Percentiles rank a stretch among this genome's conserved stretches.
These are phyloP conservation scores for Phytophthora vignae DNA, from an alignment of 352 stramenopile species.

Conservation along the genomic window DNA sequence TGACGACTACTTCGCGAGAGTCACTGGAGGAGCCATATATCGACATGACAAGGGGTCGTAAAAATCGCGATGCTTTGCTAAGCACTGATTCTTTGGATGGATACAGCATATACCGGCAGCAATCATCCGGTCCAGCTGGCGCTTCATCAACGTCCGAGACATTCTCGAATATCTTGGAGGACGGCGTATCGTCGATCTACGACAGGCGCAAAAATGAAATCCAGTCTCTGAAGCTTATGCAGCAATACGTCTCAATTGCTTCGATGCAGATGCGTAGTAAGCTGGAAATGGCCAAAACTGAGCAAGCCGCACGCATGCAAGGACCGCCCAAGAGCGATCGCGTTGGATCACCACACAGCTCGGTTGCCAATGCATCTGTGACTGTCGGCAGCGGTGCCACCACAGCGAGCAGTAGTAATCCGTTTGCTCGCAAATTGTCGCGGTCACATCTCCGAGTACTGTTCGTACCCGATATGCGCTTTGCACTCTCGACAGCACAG, in stretches of 20 bases:
- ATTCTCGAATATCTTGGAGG: conserved; percentile 36
- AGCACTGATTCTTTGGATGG: conserved; percentile 77
- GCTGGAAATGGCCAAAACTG: conserved; percentile 82
- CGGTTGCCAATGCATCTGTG: conserved; percentile 36
- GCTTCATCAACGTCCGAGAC: conserved; percentile 37
- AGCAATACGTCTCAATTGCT: conserved; percentile 88
- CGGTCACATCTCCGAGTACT: conserved; percentile 65
- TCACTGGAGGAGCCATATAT: conserved; percentile 37
- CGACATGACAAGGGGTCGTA: conserved; percentile 29
- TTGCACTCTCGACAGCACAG: conserved; percentile 62
- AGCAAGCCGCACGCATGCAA: conserved; percentile 81
- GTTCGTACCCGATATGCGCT: conserved; percentile 74
- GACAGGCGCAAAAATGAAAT: conserved; percentile 83
- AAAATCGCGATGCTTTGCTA: conserved; percentile 57
- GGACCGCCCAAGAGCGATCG: conserved; percentile 48
- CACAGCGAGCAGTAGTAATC: conserved; percentile 41
- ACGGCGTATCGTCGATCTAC: conserved; percentile 44
- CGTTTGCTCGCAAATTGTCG: conserved; percentile 66
- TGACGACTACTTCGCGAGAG: conserved; percentile 35
- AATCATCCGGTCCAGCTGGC: conserved; percentile 37
- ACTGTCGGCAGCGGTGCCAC: conserved; percentile 25
- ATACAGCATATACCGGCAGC: conserved; percentile 49
- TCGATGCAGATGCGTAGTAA: conserved; percentile 93
- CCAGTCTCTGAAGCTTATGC: conserved; percentile 84
- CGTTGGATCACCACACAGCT: conserved; percentile 31